These are phyloP conservation scores for Chiua virens DNA, from an alignment of 768 basidiomycete genomes.

Conservation along the genomic window DNA sequence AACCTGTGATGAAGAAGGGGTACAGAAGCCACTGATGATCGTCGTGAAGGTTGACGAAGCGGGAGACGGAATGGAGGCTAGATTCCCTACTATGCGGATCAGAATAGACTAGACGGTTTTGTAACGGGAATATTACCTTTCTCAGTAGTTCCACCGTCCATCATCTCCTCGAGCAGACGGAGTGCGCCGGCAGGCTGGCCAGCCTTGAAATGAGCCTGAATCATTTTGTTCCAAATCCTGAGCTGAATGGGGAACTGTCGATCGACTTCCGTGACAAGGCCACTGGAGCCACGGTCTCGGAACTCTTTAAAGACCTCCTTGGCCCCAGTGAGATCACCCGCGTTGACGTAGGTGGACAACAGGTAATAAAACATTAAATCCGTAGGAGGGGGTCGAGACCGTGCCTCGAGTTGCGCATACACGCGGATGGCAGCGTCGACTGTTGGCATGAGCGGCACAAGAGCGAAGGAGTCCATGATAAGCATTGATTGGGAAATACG, in stretches of 20 bases:
- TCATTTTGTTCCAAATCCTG: conserved; percentile 72
- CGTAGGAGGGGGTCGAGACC: conserved; percentile 26
- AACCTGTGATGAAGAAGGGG: conserved; percentile 31
- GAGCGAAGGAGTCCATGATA: conserved; percentile 62
- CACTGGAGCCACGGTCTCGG: conserved; percentile 38
- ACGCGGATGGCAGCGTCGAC: conserved; percentile 63
- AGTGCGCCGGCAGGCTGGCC: conserved; percentile 64
- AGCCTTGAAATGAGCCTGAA: conserved; percentile 67
- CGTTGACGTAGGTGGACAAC: conserved; percentile 56
- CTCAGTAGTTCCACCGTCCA: conserved; percentile 41
- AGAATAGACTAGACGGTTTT: not conserved
- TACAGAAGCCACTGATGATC: conserved; percentile 66
- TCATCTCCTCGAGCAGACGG: conserved; percentile 68
- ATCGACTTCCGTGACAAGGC: conserved; percentile 25
- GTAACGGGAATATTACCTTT: conserved; percentile 5
- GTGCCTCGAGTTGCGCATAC: conserved; percentile 60
- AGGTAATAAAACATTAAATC: conserved; percentile 51
- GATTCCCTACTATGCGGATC: conserved; percentile 13
- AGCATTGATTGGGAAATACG: conserved; percentile 33
- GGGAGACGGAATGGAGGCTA: conserved; percentile 51
- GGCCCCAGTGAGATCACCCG: conserved; percentile 47
- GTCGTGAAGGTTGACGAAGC: conserved; percentile 61
- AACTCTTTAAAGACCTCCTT: conserved; percentile 68
- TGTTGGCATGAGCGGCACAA: conserved; percentile 55
- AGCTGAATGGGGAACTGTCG: conserved; percentile 37